A percentile compares a stretch with the other conserved stretches of the same genome.
These are phyloP conservation scores for Beauveria asiatica DNA, from an alignment of 2,329 filamentous ascomycete genomes.

Conservation along the genomic window DNA sequence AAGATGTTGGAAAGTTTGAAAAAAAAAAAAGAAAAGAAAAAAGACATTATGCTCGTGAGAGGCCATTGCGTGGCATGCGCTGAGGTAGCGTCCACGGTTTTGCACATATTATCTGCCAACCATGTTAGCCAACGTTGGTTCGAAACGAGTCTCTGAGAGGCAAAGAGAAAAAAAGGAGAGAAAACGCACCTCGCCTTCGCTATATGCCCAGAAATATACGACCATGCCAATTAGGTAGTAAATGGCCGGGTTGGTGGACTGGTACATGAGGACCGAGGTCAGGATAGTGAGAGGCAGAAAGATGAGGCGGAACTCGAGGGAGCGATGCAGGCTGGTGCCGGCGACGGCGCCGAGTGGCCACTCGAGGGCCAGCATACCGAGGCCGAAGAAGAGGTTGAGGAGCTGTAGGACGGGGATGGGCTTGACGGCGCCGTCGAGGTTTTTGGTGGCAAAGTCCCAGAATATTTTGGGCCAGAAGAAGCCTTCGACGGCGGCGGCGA, in stretches of 20 bases:
- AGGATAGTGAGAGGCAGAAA: conserved; percentile 73
- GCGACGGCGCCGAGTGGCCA: conserved; percentile 78
- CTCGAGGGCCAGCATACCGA: conserved; percentile 77
- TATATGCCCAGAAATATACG: conserved; percentile 95
- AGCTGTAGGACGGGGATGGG: conserved; percentile 84
- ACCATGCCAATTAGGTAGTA: conserved; percentile 83
- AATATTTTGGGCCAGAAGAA: conserved; percentile 99
- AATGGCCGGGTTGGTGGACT: conserved; percentile 82
- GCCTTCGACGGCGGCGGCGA: conserved; percentile 70
- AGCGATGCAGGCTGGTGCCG: conserved; percentile 71
- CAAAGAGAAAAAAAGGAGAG: too few species aligned
- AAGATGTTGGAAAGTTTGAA: not conserved
- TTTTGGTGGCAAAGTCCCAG: conserved; percentile 92
- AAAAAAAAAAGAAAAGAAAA: not conserved
- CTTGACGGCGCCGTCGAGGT: conserved; percentile 76
- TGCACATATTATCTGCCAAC: conserved; percentile 52
- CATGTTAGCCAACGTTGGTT: conserved; percentile 9
- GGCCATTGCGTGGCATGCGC: conserved; percentile 28
- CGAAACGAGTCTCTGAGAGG: not conserved
- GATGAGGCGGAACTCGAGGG: conserved; percentile 76
- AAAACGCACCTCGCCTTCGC: conserved; percentile 79
- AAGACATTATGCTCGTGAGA: conserved; percentile 7
- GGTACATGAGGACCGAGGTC: conserved; percentile 72
- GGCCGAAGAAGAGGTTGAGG: conserved; percentile 75
- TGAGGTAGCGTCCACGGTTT: conserved; percentile 63